These are phyloP conservation scores for Gelatoporia subvermispora DNA, from an alignment of 768 basidiomycete species.

Conservation along the genomic window DNA sequence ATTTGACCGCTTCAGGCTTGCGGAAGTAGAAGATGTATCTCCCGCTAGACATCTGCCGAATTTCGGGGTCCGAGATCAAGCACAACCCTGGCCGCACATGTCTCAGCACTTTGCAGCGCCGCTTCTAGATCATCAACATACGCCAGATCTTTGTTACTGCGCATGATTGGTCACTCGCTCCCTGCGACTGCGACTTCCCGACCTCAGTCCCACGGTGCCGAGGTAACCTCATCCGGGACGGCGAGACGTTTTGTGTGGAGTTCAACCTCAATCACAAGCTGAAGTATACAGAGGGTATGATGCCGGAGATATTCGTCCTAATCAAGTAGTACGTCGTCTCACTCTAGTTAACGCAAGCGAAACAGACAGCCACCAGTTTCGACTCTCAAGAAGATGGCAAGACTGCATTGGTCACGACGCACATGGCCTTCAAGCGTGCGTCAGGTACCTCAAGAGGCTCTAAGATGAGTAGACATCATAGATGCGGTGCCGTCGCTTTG, in stretches of 20 bases:
- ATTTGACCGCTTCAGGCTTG: too few species aligned
- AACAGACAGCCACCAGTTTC: slow-evolving; percentile 25
- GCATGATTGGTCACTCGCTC: slow-evolving; percentile 42
- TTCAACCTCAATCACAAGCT: too few species aligned
- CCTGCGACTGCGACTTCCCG: slow-evolving; percentile 41
- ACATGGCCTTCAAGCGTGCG: slow-evolving; percentile 57
- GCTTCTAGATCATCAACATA: slow-evolving; percentile 53
- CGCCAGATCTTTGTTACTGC: slow-evolving; percentile 43
- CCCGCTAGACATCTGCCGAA: too few species aligned
- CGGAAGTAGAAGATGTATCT: too few species aligned
- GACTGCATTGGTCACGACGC: slow-evolving; percentile 54
- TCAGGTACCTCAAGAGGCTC: slow-evolving; percentile 45
- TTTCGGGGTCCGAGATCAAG: too few species aligned
- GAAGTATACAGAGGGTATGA: slow-evolving; percentile 42
- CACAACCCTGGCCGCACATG: slow-evolving; percentile 35
- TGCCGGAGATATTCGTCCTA: slow-evolving; percentile 39
- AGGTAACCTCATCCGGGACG: slow-evolving; percentile 38
- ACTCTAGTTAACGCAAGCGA: neutral
- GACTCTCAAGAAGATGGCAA: slow-evolving; percentile 34
- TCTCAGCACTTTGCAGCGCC: slow-evolving; percentile 32
- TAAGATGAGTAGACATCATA: too few species aligned
- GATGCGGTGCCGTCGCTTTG: too few species aligned
- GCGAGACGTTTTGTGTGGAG: slow-evolving; percentile 38
- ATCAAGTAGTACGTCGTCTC: slow-evolving; percentile 40
- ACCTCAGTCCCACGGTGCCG: slow-evolving; percentile 34